phyloP scores from a whole-genome alignment of 352 stramenopile genomes.

The Saprolegnia parasitica region DNA sequence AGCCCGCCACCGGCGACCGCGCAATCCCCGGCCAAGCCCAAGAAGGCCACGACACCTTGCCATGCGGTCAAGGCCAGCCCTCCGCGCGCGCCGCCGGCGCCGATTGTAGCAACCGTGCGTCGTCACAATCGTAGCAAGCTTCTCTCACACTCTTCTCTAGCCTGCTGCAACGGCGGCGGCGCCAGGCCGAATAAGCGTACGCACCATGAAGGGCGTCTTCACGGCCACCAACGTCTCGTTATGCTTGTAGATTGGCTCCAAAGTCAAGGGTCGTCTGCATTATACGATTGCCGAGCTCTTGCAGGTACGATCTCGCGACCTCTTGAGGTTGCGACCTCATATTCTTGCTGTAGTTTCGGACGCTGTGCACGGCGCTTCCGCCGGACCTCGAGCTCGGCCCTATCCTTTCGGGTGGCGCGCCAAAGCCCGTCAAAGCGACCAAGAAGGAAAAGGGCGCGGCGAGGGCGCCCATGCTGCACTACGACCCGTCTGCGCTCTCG shows the following conservation, averaged over 20 bases:
- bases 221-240: background rate
- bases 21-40: slow-evolving; percentile 35
- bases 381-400: slow-evolving; percentile 56
- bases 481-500: slow-evolving; percentile 64
- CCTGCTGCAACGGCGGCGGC: slow-evolving; percentile 31
- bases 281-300: slow-evolving; percentile 65
- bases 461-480: slow-evolving; percentile 41
- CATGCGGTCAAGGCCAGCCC: slow-evolving; percentile 1
- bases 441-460: slow-evolving; percentile 45
- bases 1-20: background rate
- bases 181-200: slow-evolving; percentile 3
- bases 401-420: slow-evolving; percentile 46
- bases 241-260: slow-evolving; percentile 32
- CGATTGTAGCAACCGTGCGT: background rate
- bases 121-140: no score
- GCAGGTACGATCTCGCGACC: slow-evolving; percentile 34
- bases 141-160: slow-evolving; percentile 3
- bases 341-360: slow-evolving; percentile 60
- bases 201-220: no score
- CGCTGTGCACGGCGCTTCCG: slow-evolving; percentile 62
- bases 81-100: background rate
- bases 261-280: slow-evolving; percentile 47
- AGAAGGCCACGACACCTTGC: slow-evolving; percentile 16
- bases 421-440: slow-evolving; percentile 31
- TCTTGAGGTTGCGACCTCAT: background rate